Base-by-base conservation (phyloP, 257 asterid species). In the Solanum raphanifolium region DNA sequence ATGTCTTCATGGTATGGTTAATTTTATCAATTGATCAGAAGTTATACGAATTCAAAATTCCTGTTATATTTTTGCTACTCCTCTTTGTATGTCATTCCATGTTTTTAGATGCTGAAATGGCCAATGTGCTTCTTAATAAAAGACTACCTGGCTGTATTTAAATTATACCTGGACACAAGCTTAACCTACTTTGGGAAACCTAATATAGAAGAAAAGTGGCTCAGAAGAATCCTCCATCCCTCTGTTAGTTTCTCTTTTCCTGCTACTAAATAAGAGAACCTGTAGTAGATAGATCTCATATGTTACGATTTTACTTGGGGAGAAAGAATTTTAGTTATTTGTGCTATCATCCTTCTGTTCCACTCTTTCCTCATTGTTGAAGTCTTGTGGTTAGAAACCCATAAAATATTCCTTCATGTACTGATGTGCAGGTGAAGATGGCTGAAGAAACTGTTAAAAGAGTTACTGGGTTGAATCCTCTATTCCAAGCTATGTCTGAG, bases 361-460 rank as follows among this genome's bases (percentile, higher is more conserved):
- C 85, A 48, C 39, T 43, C 5, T 41, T 48, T 46, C 25, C 38
- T 46, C 68, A 46, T 81, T 81, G 66, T 46, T 81, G 41, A 48
- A 25, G 85, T 81, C 41, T 27, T 81, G 65, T 36, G 35, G 15
- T 81, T 43, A 27, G 68, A 27, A 81, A 48, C 69, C 85, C 32
- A 41, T 68, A 31, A 6, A 86, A 48, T 21, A 72, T 48, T 21
- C 46, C 13, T 39, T 48, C 20, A 32, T 46, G 20, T 31, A 41
- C 58, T 32, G 41, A 12, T 86, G 58, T 74, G 86, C 93, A 96
- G 99, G 99, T 95, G 91, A 95, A 95, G 91, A 95, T 96, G 98
- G 99, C 98, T 4, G 99, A 96, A 91, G 98, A 93, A 87, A 91
- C 96, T 2, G 99, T 95, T 83, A 96, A 96, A 90, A 91, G 98